A percentile compares a stretch with the other conserved stretches of the same genome.
Evolutionary conservation across 2,329 filamentous ascomycete species (phyloP).

Genomic region (Alternaria gansuensis): DNA sequence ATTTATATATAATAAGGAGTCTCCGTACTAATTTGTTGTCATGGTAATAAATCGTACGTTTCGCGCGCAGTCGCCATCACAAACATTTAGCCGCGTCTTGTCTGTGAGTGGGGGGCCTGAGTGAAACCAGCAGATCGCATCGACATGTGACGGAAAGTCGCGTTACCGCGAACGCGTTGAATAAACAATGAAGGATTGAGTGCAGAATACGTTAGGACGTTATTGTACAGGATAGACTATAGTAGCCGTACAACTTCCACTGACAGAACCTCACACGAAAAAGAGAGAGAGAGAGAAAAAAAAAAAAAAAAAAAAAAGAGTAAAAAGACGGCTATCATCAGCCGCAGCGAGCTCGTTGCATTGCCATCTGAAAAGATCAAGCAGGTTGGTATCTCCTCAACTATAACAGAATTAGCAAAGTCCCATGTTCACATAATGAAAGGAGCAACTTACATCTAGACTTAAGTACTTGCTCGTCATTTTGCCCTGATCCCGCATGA

Average conservation of each 20-base stretch:
- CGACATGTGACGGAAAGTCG: slow-evolving; percentile 2
- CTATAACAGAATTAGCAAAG: slow-evolving; percentile 11
- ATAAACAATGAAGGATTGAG: not conserved
- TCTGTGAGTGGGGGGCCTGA: slow-evolving; percentile 7
- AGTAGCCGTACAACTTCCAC: not conserved
- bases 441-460: slow-evolving; percentile 78
- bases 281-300: too few species aligned
- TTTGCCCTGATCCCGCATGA: slow-evolving; percentile 92
- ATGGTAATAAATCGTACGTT: slow-evolving; percentile 1
- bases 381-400: slow-evolving; percentile 19
- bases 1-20: not conserved
- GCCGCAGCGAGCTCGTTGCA: not conserved
- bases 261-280: not conserved
- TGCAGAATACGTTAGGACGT: not conserved
- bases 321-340: not conserved
- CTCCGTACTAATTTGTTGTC: not conserved
- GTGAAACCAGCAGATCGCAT: slow-evolving; percentile 7
- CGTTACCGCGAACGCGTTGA: not conserved
- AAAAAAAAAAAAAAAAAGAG: not conserved
- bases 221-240: not conserved
- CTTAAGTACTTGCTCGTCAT: slow-evolving; percentile 93
- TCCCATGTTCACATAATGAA: not conserved
- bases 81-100: not conserved
- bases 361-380: not conserved
- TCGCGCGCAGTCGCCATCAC: not conserved